A percentile compares a stretch with the other conserved stretches of the same genome.
Conservation (phyloP, 306 rosid species). For the barrel medic (Medicago truncatula) region DNA sequence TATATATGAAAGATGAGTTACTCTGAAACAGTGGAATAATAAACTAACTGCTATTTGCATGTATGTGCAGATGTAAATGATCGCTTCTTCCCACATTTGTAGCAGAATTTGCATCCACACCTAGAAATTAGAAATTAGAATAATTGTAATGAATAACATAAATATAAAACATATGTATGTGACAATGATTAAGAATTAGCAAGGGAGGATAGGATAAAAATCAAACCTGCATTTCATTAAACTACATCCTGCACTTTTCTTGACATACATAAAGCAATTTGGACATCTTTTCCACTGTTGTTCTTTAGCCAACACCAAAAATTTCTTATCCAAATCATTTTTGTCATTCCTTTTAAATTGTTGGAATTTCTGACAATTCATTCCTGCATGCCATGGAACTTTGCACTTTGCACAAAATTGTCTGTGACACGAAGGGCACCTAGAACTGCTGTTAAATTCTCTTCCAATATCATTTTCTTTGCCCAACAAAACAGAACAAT, state of each 20-base stretch:
- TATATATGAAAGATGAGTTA: not conserved
- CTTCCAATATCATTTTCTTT: not conserved
- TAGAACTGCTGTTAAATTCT: not conserved
- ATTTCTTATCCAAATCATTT: slow-evolving; percentile 15
- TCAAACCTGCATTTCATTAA: not conserved
- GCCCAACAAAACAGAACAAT: slow-evolving; percentile 39
- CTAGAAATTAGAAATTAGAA: not conserved
- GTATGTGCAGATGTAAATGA: not conserved
- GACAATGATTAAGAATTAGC: not conserved
- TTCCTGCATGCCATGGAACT: slow-evolving; percentile 36
- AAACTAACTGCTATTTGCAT: not conserved
- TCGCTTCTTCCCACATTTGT: not conserved
- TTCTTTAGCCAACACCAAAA: not conserved
- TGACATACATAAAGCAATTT: slow-evolving; percentile 2
- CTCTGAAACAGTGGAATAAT: not conserved
- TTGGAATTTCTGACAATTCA: slow-evolving; percentile 10
- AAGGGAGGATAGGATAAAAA: not conserved
- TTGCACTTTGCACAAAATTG: slow-evolving; percentile 1
- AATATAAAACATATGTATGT: not conserved
- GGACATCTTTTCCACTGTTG: slow-evolving; percentile 1
- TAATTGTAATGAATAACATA: not conserved
- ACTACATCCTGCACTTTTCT: not conserved
- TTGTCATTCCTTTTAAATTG: not conserved
- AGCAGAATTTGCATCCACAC: slow-evolving; percentile 22
- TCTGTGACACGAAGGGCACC: slow-evolving; percentile 37